Evolutionary conservation across 768 basidiomycete genomes (phyloP), one percentile per base, ranked within the genome.

Genomic region (Tephrocybe sp.): DNA sequence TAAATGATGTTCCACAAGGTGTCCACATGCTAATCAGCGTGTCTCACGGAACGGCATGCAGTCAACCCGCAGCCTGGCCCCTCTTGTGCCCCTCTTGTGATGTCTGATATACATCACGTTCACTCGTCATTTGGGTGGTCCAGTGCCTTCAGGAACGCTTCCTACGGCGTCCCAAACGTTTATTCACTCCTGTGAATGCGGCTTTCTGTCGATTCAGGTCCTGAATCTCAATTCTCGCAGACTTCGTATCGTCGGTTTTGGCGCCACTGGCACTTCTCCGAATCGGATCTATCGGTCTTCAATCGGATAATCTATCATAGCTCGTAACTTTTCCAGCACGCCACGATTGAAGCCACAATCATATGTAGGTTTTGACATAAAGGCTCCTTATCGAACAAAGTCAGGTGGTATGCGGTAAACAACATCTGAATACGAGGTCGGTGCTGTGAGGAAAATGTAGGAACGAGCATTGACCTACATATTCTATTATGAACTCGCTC

Each of bases 1-100:
- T 41, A 19, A 42, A 34, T 42, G 41, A 53, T 48, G 41, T 53
- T 47, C 51, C 47, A 29, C 42, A 44, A 39, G 42, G 18, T 30
- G 43, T 24, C 27, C 47, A 53, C 52, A 49, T 49, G 51, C 45
- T 43, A 24, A 29, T 13, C 31, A 38, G 27, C 27, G 27, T 11
- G 27, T 29, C 47, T 42, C 33, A 49, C 19, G 47, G 47, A 24
- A 25, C 25, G 7, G 38, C 25, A 29, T 21, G 42, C 33, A 34
- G 27, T 11, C 27, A 12, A 34, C 19, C 40, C 29, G 29, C 41
- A 27, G 30, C 23, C 31, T 43, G 15, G 19, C 48, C 34, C 21
- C 29, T n/a, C 16, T 38, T 30, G 15, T 34, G 19, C 48, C 34
- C 21, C 29, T n/a, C 16, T 38, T 30, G 15, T 34, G 24, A 22